Evolutionary conservation across 805 yeast species (phyloP).

Genomic region (Hyphopichia homilentoma): DNA sequence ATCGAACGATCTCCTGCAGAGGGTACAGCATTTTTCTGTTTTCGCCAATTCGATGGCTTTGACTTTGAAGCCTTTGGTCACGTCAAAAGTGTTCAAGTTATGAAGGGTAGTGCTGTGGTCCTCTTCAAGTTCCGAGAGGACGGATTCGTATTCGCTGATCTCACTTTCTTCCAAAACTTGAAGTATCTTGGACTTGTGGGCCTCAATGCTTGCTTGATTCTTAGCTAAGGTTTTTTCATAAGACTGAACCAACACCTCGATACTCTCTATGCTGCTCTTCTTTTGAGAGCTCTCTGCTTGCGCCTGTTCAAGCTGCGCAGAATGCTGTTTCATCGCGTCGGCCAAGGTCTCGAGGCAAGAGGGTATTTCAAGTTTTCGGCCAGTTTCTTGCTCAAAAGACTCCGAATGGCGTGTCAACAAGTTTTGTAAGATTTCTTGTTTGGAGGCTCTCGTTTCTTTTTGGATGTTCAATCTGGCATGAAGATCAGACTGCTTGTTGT

Average conservation of each 20-base stretch:
- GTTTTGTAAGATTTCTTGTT: conserved; percentile 22
- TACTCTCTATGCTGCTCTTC: conserved; percentile 1
- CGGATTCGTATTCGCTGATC: conserved; percentile 49
- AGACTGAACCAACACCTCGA: not conserved
- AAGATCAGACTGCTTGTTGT: conserved; percentile 56
- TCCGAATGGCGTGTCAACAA: conserved; percentile 19
- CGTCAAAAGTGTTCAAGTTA: conserved; percentile 63
- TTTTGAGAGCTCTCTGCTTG: conserved; percentile 7
- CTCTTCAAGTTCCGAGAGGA: conserved; percentile 54
- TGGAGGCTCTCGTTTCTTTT: conserved; percentile 34
- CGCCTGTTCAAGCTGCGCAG: conserved; percentile 6
- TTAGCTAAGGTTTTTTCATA: conserved; percentile 5
- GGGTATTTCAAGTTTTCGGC: conserved; percentile 11
- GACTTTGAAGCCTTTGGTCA: conserved; percentile 64
- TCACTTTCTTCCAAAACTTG: conserved; percentile 28
- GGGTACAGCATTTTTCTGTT: conserved; percentile 54
- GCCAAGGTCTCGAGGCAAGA: conserved; percentile 10
- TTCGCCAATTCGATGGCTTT: conserved; percentile 67
- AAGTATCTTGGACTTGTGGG: conserved; percentile 11
- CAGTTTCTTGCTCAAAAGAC: conserved; percentile 15
- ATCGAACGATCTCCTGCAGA: conserved; percentile 69
- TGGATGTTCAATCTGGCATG: conserved; percentile 51
- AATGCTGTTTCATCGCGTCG: not conserved
- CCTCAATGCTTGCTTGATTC: conserved; percentile 3
- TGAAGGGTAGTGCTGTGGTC: conserved; percentile 60